These are phyloP conservation scores for Phytomonas sp. DNA, from an alignment of 208 protist species.

Conservation along the genomic window DNA sequence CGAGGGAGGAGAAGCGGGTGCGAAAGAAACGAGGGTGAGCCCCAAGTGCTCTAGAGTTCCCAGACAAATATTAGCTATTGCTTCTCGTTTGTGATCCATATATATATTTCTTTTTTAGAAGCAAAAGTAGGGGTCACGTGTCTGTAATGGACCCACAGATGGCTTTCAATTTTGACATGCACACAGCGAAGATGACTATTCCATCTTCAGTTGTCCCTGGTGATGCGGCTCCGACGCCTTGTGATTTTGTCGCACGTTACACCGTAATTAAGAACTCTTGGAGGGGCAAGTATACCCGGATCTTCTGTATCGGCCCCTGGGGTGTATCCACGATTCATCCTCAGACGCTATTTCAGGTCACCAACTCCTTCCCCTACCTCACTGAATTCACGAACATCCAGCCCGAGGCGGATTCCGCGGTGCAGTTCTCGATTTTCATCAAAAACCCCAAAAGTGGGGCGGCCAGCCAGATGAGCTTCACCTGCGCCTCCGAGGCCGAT, in stretches of 20 bases:
- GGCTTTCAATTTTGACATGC: not conserved
- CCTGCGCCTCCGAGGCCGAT: conserved; percentile 30
- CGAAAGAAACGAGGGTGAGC: not conserved
- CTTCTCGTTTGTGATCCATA: not conserved
- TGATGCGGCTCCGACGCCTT: not conserved
- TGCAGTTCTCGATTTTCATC: conserved; percentile 49
- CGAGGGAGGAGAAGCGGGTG: not conserved
- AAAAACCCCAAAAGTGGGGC: conserved; percentile 22
- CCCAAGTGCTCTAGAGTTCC: not conserved
- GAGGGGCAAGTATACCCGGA: conserved; percentile 80
- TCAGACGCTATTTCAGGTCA: conserved; percentile 57
- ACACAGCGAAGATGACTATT: not conserved
- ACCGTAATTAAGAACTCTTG: conserved; percentile 83
- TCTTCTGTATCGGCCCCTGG: conserved; percentile 57
- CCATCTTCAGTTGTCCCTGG: not conserved
- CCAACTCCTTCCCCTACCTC: conserved; percentile 73
- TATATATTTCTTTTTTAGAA: not conserved
- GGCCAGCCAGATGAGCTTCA: conserved; percentile 62
- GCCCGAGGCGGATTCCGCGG: conserved; percentile 18
- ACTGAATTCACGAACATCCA: conserved; percentile 31
- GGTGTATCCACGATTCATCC: conserved; percentile 72
- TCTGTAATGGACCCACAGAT: not conserved
- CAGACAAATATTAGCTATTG: not conserved
- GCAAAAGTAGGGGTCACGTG: not conserved
- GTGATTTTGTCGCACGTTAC: conserved; percentile 58